These are phyloP conservation scores for Xylaria intraflava DNA, from an alignment of 495 filamentous ascomycete species.

Conservation along the genomic window DNA sequence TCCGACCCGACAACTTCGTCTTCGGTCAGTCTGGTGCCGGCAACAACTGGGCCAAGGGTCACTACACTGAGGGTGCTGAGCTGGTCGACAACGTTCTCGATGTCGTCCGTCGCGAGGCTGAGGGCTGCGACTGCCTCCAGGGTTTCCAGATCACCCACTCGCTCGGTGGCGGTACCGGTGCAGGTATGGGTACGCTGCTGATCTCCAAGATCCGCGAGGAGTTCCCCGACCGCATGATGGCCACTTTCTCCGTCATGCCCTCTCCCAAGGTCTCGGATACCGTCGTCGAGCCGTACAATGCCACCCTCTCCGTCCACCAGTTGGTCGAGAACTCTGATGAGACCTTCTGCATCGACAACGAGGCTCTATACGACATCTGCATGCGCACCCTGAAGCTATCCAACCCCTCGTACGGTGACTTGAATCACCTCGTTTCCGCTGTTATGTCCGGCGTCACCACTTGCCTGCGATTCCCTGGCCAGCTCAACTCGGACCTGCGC, in stretches of 20 bases:
- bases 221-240: conserved; percentile 99
- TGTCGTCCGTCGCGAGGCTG: conserved; percentile 97
- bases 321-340: conserved; percentile 99
- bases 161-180: conserved; percentile 99
- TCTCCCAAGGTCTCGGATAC: conserved; percentile 99
- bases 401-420: conserved; percentile 96
- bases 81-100: conserved; percentile 97
- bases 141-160: conserved; percentile 99
- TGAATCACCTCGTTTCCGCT: conserved; percentile 98
- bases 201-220: conserved; percentile 99
- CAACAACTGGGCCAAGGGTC: conserved; percentile 99
- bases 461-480: conserved; percentile 96
- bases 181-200: conserved; percentile 98
- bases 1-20: conserved; percentile 99
- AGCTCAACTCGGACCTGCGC: conserved; percentile 99
- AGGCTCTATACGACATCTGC: conserved; percentile 99
- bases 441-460: conserved; percentile 99
- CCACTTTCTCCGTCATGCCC: conserved; percentile 98
- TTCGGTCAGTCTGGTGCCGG: conserved; percentile 99
- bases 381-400: conserved; percentile 98
- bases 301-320: conserved; percentile 97
- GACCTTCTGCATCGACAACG: conserved; percentile 99
- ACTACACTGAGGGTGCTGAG: conserved; percentile 99
- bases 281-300: conserved; percentile 99
- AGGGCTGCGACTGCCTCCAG: conserved; percentile 99